Evolutionary conservation across 2,329 filamentous ascomycete species (phyloP).

Genomic region (Xylaria sp.): DNA sequence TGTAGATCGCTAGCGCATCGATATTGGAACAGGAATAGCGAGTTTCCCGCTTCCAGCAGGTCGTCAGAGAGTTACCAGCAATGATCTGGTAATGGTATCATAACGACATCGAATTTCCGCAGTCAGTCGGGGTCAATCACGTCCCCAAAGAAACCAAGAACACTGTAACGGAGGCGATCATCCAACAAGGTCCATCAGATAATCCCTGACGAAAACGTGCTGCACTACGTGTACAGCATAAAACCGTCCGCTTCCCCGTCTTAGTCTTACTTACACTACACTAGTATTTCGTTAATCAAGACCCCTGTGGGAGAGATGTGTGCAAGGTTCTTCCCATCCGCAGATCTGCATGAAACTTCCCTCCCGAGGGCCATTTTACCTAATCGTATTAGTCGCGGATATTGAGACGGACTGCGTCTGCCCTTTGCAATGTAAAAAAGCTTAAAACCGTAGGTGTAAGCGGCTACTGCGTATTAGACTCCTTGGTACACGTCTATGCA

Average conservation of each 20-base stretch:
- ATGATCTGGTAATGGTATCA: not conserved
- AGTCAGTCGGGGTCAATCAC: not conserved
- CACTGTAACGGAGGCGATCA: conserved; percentile 19
- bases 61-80: not conserved
- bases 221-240: conserved; percentile 23
- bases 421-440: not conserved
- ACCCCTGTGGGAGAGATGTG: conserved; percentile 9
- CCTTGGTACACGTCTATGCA: not conserved
- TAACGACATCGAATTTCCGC: conserved; percentile 20
- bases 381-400: not conserved
- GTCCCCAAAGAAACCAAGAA: not conserved
- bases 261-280: not conserved
- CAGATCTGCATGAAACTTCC: conserved; percentile 21
- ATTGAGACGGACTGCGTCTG: no score
- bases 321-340: conserved; percentile 23
- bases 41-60: conserved; percentile 25
- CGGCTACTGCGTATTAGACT: not conserved
- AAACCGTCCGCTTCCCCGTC: conserved; percentile 20
- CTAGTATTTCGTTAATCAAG: not conserved
- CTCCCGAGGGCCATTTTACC: conserved; percentile 2
- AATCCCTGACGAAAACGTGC: conserved; percentile 35
- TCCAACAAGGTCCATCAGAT: conserved; percentile 21
- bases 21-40: conserved; percentile 13
- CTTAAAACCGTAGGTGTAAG: conserved; percentile 12
- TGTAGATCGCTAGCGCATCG: conserved; percentile 7